These are phyloP conservation scores for Cydonia oblonga DNA, from an alignment of 331 rosid genomes.

Conservation along the genomic window DNA sequence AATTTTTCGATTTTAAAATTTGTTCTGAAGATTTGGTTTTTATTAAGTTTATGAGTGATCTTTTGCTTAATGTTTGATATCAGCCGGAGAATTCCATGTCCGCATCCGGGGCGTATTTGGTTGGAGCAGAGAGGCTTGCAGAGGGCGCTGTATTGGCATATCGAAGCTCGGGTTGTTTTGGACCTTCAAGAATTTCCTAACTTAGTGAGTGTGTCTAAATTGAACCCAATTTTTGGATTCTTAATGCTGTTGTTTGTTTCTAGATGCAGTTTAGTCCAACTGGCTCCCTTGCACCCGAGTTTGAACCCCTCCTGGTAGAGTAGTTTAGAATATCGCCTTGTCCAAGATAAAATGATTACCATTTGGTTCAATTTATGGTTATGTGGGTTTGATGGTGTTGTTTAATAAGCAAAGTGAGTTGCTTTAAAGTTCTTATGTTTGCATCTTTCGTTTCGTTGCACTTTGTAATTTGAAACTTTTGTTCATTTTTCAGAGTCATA, in stretches of 20 bases:
- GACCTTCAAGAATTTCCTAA: conserved; percentile 66
- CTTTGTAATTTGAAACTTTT: too few species aligned
- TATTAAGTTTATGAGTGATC: background rate
- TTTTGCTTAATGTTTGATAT: background rate
- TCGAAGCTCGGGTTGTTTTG: conserved; percentile 96
- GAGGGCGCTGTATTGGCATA: conserved; percentile 92
- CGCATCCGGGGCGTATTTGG: conserved; percentile 76
- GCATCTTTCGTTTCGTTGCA: too few species aligned
- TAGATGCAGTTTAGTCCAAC: too few species aligned
- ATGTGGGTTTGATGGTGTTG: too few species aligned
- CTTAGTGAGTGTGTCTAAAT: conserved; percentile 37
- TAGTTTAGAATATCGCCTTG: background rate
- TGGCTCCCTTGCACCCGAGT: too few species aligned
- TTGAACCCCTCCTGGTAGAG: too few species aligned
- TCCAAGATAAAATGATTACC: background rate
- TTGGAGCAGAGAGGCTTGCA: too few species aligned
- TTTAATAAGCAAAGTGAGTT: background rate
- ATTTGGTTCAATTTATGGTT: too few species aligned
- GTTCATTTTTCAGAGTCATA: conserved; percentile 37
- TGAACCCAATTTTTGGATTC: background rate
- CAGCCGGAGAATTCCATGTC: conserved; percentile 82
- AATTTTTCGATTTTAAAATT: background rate
- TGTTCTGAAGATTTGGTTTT: background rate
- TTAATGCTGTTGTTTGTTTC: background rate
- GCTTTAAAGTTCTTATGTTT: background rate